These are phyloP conservation scores for Fraxinus dipetala DNA, from an alignment of 305 asterid species.

Conservation along the genomic window DNA sequence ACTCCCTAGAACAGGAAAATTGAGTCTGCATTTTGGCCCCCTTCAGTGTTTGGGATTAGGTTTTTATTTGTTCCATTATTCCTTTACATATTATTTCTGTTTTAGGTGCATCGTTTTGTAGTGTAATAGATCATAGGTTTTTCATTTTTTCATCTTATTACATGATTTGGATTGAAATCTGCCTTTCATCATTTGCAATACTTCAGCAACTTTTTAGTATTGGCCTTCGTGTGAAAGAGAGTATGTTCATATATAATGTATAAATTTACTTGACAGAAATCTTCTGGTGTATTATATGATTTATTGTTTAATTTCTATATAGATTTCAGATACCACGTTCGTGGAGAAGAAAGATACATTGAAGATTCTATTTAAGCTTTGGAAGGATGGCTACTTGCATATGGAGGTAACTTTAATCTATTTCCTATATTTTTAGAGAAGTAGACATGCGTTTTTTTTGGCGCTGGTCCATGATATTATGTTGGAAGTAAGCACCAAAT, in stretches of 20 bases:
- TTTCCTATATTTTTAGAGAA: slow-evolving; percentile 5
- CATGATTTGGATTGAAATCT: neutral
- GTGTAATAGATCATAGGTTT: neutral
- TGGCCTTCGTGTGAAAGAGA: neutral
- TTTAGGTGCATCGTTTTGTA: neutral
- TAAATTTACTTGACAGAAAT: neutral
- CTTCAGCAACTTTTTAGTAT: neutral
- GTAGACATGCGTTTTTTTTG: neutral
- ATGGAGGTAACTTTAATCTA: slow-evolving; percentile 60
- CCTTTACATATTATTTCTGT: neutral
- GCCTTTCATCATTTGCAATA: neutral
- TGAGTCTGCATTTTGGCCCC: neutral
- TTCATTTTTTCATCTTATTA: neutral
- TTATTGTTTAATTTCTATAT: slow-evolving; percentile 6
- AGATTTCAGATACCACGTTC: slow-evolving; percentile 75
- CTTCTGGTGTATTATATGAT: slow-evolving; percentile 20
- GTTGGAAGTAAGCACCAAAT: neutral
- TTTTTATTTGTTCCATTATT: neutral
- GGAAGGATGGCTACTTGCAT: slow-evolving; percentile 73
- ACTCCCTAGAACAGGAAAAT: neutral
- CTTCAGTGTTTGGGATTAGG: neutral
- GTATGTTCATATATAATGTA: neutral
- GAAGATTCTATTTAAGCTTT: slow-evolving; percentile 63
- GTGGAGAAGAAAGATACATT: slow-evolving; percentile 71
- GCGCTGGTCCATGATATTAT: neutral